Conservation (phyloP, 2,329 filamentous ascomycete species). For the Dactylonectria macrodidyma region DNA sequence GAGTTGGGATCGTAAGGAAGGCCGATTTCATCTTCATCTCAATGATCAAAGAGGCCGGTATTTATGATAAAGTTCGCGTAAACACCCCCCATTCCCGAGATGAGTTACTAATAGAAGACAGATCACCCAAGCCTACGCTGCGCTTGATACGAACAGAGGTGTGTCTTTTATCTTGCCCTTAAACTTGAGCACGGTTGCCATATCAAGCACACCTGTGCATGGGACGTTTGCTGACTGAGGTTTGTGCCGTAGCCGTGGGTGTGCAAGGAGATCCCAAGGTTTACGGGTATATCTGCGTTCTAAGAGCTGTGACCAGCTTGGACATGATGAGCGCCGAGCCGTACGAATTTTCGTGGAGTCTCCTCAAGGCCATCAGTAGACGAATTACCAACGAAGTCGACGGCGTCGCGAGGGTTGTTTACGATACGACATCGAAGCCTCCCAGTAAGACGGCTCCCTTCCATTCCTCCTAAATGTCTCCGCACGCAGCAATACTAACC, state of each 20-base stretch:
- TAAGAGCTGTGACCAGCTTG: slow-evolving; percentile 58
- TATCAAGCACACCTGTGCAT: slow-evolving; percentile 1
- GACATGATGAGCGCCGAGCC: slow-evolving; percentile 80
- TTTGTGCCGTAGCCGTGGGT: slow-evolving; percentile 52
- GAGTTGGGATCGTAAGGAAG: slow-evolving; percentile 82
- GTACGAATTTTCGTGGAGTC: slow-evolving; percentile 64
- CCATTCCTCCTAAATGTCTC: slow-evolving; percentile 9
- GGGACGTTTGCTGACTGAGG: too few relatives aligned
- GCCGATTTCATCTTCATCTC: slow-evolving; percentile 85
- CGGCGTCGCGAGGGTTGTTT: slow-evolving; percentile 28
- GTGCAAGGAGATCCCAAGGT: slow-evolving; percentile 50
- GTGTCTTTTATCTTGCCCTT: slow-evolving; percentile 11
- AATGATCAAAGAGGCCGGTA: slow-evolving; percentile 79
- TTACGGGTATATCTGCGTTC: slow-evolving; percentile 50
- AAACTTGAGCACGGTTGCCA: slow-evolving; percentile 7
- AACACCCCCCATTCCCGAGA: slow-evolving; percentile 24
- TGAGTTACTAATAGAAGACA: slow-evolving; percentile 30
- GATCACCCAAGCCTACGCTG: slow-evolving; percentile 65
- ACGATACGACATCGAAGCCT: slow-evolving; percentile 33
- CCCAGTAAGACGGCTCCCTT: slow-evolving; percentile 14
- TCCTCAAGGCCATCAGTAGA: slow-evolving; percentile 29
- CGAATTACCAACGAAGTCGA: slow-evolving; percentile 34
- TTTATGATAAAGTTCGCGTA: slow-evolving; percentile 73
- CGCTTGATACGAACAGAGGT: slow-evolving; percentile 58
- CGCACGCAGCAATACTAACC: slow-evolving; percentile 19